A percentile compares a stretch with the other conserved stretches of the same genome.
These are phyloP conservation scores for Pseudognaphalium luteoalbum DNA, from an alignment of 129 eudicot genomes.

Conservation along the genomic window DNA sequence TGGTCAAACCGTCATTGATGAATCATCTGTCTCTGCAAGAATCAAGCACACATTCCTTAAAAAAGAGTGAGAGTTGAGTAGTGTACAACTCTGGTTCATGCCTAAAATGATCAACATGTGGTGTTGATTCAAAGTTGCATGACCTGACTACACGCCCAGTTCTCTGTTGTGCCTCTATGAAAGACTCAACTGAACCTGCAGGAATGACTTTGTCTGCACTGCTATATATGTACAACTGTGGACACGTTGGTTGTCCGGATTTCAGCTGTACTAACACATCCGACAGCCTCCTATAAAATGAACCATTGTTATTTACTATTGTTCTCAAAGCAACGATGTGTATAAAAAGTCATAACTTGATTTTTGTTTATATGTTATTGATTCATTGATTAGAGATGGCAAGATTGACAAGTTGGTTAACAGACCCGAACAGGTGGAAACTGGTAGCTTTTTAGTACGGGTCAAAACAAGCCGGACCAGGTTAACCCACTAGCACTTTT, in stretches of 20 bases:
- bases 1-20: background rate
- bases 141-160: constrained; percentile 82
- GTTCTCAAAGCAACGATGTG: background rate
- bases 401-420: background rate
- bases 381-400: too few relatives aligned
- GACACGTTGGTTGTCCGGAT: constrained; percentile 78
- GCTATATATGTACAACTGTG: constrained; percentile 92
- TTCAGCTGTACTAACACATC: constrained; percentile 56
- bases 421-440: background rate
- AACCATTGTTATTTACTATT: background rate
- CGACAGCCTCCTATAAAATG: constrained; percentile 70
- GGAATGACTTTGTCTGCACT: constrained; percentile 92
- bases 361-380: background rate
- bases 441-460: background rate
- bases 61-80: constrained; percentile 75
- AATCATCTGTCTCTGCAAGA: constrained; percentile 48
- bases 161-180: constrained; percentile 66
- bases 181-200: constrained; percentile 75
- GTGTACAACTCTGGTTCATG: constrained; percentile 73
- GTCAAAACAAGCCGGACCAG: background rate
- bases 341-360: background rate
- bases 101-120: constrained; percentile 96
- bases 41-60: constrained; percentile 77
- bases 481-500: background rate
- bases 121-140: constrained; percentile 83